Evolutionary conservation across 768 basidiomycete genomes (phyloP), one percentile per base, ranked within the genome.

Genomic region (Phaffia tasmanica): DNA sequence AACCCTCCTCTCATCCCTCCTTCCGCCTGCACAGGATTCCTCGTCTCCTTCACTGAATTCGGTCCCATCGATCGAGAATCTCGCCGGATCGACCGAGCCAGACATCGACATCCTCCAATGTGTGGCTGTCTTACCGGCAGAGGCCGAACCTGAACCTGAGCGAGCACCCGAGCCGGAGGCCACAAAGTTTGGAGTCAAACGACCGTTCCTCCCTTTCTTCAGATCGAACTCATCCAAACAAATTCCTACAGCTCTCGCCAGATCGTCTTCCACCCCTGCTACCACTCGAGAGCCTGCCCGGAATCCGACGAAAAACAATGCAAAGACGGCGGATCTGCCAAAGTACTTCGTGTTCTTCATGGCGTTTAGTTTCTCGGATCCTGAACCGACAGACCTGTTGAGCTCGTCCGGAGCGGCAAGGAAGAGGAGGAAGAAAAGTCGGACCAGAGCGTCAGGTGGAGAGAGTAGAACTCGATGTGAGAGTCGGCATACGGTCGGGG

Each of bases 131-230:
- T 53, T 69, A 7, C 67, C 67, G 11, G n/a, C 62, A 7, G 49
- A 63, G 2, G 57, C 46, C 15, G 19, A 47, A 5, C 30, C 35
- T n/a, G 35, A 56, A 27, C 67, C 67, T 6, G 25, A 49, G 2
- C 56, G 57, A 18, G 35, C 47, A 19, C 32, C 49, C 27, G 27
- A 23, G 18, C 46, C 11, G 35, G 35, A 42, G 4, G 35, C 48
- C 47, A 47, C 42, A 25, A 30, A n/a, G 8, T 42, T 50, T 21
- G 21, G 49, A 25, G 42, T 49, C 30, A 47, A 53, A 48, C 59
- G 65, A 49, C 60, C 60, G 1, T 67, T 67, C 49, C 59, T 67
- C 7, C 61, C 66, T n/a, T 51, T 67, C 30, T 67, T 67, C 29
- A 60, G 66, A 29, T 67, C 59, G 15, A 61, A 19, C 46, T 48